Evolutionary conservation across 2,329 filamentous ascomycete genomes (phyloP).

Genomic region (Fusarium marasasianum): DNA sequence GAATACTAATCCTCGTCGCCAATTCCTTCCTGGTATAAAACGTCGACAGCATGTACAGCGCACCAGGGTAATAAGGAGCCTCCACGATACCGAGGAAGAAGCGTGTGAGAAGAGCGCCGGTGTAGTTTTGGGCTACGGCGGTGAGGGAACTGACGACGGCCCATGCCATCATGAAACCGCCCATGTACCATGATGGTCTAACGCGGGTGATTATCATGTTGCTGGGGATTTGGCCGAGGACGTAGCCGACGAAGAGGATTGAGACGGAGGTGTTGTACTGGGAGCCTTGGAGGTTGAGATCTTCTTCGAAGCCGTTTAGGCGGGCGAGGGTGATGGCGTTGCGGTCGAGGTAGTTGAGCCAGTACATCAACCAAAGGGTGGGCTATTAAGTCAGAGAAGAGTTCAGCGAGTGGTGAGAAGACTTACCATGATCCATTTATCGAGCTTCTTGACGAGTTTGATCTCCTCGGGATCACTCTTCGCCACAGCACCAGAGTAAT

Average conservation of each 20-base stretch:
- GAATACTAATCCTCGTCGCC: slow-evolving; percentile 54
- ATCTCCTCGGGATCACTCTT: slow-evolving; percentile 38
- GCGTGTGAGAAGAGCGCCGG: slow-evolving; percentile 52
- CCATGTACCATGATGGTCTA: slow-evolving; percentile 56
- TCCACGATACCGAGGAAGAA: slow-evolving; percentile 55
- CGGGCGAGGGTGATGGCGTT: slow-evolving; percentile 67
- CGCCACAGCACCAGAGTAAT: slow-evolving; percentile 32
- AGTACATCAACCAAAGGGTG: slow-evolving; percentile 54
- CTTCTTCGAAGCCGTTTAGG: slow-evolving; percentile 62
- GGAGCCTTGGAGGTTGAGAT: slow-evolving; percentile 56
- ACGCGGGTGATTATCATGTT: slow-evolving; percentile 55
- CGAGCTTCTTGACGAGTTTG: slow-evolving; percentile 31
- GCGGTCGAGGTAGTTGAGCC: slow-evolving; percentile 56
- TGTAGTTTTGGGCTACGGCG: slow-evolving; percentile 52
- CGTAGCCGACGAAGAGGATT: slow-evolving; percentile 51
- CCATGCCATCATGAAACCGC: slow-evolving; percentile 50
- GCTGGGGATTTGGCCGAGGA: slow-evolving; percentile 48
- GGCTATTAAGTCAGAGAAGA: slow-evolving; percentile 32
- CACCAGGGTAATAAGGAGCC: slow-evolving; percentile 52
- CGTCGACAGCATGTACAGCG: slow-evolving; percentile 56
- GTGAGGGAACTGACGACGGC: slow-evolving; percentile 54
- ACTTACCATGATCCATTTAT: slow-evolving; percentile 33
- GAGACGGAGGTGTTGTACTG: slow-evolving; percentile 49
- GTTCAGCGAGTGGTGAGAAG: neutral
- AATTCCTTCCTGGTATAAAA: slow-evolving; percentile 64